Conservation (phyloP, 176 grass and related monocot species). For the Echinochloa phyllopogon region DNA sequence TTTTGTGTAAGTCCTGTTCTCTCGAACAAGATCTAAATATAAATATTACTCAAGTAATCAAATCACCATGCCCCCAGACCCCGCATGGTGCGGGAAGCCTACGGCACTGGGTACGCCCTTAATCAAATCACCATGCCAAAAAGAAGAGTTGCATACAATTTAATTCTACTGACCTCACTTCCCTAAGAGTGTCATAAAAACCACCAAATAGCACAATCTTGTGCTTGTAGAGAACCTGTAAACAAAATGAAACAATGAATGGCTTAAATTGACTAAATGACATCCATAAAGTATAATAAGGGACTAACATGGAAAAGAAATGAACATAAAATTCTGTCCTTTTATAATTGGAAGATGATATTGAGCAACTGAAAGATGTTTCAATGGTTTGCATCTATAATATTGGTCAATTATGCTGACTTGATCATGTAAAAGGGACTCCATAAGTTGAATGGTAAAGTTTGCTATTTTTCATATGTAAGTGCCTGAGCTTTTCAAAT, state of each 20-base stretch:
- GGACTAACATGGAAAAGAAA: not conserved
- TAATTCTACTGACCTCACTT: constrained; percentile 76
- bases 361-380: not conserved
- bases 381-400: not conserved
- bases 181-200: constrained; percentile 98
- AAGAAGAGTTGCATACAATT: constrained; percentile 14
- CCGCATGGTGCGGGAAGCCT: no score
- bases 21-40: constrained; percentile 15
- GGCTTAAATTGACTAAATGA: constrained; percentile 14
- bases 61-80: constrained; percentile 20
- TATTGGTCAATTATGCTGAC: constrained; percentile 2
- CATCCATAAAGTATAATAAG: not conserved
- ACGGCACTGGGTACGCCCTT: no score
- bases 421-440: not conserved
- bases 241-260: constrained; percentile 40
- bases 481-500: not conserved
- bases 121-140: constrained; percentile 31
- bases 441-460: not conserved
- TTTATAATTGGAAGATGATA: constrained; percentile 7
- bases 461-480: constrained; percentile 9
- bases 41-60: constrained; percentile 33
- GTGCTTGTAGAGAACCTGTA: constrained; percentile 96
- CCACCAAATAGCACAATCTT: constrained; percentile 97
- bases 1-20: not conserved
- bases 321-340: not conserved